phyloP scores from a whole-genome alignment of 331 rosid species.

The Saraca asoca region DNA sequence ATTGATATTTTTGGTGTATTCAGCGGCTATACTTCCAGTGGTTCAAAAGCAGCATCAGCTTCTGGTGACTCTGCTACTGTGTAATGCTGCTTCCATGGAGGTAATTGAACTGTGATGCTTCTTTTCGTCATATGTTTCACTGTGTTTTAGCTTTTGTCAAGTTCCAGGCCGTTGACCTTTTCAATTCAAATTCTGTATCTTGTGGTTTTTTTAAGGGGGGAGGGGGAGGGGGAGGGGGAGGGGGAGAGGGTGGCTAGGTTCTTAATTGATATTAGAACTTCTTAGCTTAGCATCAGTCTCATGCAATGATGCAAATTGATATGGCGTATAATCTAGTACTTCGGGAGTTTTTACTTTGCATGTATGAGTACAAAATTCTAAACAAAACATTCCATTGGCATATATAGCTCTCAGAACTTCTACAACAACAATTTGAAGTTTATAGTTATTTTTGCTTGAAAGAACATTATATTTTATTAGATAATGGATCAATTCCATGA shows the following conservation, averaged over 20 bases:
- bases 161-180: background rate
- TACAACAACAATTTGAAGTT: too few species aligned
- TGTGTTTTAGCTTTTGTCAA: background rate
- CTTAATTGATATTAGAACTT: background rate
- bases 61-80: constrained; percentile 87
- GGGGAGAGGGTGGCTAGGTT: background rate
- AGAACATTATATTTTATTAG: background rate
- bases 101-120: constrained; percentile 42
- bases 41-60: constrained; percentile 97
- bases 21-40: constrained; percentile 81
- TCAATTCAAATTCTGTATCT: background rate
- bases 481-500: too few species aligned
- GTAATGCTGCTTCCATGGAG: constrained; percentile 95
- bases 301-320: background rate
- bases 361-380: too few species aligned
- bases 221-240: background rate
- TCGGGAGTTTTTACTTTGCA: too few species aligned
- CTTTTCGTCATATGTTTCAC: background rate
- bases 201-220: background rate
- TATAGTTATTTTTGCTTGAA: background rate
- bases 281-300: background rate
- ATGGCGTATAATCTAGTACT: background rate
- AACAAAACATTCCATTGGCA: too few species aligned
- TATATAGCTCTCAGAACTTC: too few species aligned
- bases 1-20: constrained; percentile 11